A percentile compares a stretch with the other conserved stretches of the same genome.
These are phyloP conservation scores for Bassia scoparia DNA, from an alignment of 148 eudicot genomes.

Conservation along the genomic window DNA sequence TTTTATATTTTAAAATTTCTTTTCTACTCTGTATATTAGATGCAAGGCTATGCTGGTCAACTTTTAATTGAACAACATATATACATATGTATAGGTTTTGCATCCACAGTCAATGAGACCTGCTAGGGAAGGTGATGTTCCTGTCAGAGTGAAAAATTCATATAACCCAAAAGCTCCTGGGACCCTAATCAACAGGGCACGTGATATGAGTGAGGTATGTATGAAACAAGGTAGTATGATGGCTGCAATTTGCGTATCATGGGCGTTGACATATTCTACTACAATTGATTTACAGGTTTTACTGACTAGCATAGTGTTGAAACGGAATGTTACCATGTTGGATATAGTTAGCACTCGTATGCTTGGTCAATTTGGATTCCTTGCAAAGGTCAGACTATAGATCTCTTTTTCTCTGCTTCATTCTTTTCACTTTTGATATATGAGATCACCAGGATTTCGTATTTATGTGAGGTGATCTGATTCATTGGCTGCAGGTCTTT, in stretches of 20 bases:
- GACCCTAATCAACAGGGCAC: conserved; percentile 63
- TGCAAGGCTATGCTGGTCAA: not conserved
- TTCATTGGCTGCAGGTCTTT: conserved; percentile 60
- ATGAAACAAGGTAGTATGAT: conserved; percentile 4
- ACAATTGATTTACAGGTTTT: conserved; percentile 50
- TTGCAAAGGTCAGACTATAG: conserved; percentile 62
- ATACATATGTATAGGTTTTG: conserved; percentile 63
- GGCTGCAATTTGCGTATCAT: conserved; percentile 4
- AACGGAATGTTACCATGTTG: conserved; percentile 95
- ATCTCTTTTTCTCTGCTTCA: not conserved
- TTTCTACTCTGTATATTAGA: not conserved
- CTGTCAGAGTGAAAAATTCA: conserved; percentile 95
- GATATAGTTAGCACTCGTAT: conserved; percentile 95
- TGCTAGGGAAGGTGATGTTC: conserved; percentile 88
- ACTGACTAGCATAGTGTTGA: conserved; percentile 93
- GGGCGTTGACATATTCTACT: not conserved
- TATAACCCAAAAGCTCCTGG: conserved; percentile 97
- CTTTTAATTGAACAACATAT: not conserved
- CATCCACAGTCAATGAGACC: conserved; percentile 99
- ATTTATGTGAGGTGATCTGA: not conserved
- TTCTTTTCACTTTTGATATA: conserved; percentile 2
- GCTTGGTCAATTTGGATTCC: conserved; percentile 97
- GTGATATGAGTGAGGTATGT: conserved; percentile 88
- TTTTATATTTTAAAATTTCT: not conserved
- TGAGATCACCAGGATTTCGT: conserved; percentile 2